These are phyloP conservation scores for Fonsecaea pedrosoi DNA, from an alignment of 2,329 filamentous ascomycete genomes.

Conservation along the genomic window DNA sequence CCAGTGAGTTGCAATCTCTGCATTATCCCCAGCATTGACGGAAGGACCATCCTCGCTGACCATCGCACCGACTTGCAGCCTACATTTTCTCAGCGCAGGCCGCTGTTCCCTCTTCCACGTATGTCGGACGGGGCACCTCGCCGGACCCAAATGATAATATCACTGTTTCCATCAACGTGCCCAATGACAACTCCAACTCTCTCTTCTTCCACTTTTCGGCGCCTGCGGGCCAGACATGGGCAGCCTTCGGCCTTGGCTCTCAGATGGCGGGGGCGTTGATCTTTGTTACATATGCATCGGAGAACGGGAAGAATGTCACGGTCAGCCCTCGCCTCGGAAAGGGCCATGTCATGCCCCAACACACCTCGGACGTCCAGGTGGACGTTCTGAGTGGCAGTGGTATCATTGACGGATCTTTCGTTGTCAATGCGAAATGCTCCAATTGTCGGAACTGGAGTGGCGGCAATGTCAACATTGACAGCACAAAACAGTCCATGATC, in stretches of 20 bases:
- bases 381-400: conserved; percentile 57
- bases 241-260: conserved; percentile 41
- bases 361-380: conserved; percentile 52
- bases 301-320: conserved; percentile 40
- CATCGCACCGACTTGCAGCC: conserved; percentile 10
- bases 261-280: conserved; percentile 43
- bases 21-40: background rate
- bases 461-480: conserved; percentile 60
- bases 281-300: conserved; percentile 42
- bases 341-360: conserved; percentile 45
- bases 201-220: conserved; percentile 40
- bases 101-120: conserved; percentile 30
- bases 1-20: conserved; percentile 22
- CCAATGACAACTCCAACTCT: conserved; percentile 34
- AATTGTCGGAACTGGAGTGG: conserved; percentile 61
- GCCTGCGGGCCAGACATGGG: conserved; percentile 40
- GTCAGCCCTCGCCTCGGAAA: conserved; percentile 41
- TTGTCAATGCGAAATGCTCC: conserved; percentile 60
- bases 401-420: conserved; percentile 51
- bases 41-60: background rate
- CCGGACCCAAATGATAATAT: conserved; percentile 34
- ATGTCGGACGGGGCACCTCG: conserved; percentile 29
- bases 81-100: conserved; percentile 30
- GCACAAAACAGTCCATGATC: conserved; percentile 58
- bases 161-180: conserved; percentile 40